Evolutionary conservation across 192 early-diverging fungal species (phyloP).

Genomic region (Martensiomyces pterosporus): DNA sequence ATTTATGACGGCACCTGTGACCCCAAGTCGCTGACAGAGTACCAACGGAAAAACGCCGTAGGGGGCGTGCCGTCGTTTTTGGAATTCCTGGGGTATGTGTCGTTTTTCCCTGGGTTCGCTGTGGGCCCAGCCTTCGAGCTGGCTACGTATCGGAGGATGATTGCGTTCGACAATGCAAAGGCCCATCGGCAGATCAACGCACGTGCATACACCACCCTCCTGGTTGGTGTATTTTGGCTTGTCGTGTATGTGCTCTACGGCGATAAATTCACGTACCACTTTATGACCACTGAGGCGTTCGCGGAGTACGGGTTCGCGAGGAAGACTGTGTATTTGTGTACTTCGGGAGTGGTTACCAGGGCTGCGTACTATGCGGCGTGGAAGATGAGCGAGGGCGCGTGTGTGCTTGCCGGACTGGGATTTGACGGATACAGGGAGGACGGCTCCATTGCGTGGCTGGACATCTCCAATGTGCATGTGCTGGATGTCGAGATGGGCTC

Average conservation of each 20-base stretch:
- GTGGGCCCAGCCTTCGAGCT: conserved; percentile 81
- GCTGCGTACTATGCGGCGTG: conserved; percentile 83
- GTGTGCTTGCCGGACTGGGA: conserved; percentile 76
- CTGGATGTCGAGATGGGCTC: conserved; percentile 68
- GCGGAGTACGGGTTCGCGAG: conserved; percentile 5
- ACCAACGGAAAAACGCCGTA: conserved; percentile 66
- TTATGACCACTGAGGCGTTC: conserved; percentile 23
- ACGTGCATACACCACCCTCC: conserved; percentile 25
- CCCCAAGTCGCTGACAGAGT: conserved; percentile 40
- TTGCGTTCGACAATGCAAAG: conserved; percentile 33
- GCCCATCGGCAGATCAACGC: conserved; percentile 10
- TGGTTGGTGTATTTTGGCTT: conserved; percentile 39
- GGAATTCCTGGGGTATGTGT: conserved; percentile 81
- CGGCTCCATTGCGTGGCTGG: conserved; percentile 62
- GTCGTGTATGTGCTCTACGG: conserved; percentile 26
- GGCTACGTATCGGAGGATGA: conserved; percentile 53
- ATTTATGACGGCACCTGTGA: conserved; percentile 69
- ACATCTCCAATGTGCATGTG: conserved; percentile 76
- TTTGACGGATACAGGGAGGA: conserved; percentile 65
- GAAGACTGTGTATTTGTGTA: conserved; percentile 20
- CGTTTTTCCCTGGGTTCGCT: conserved; percentile 84
- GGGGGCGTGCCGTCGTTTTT: conserved; percentile 59
- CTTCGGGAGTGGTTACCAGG: conserved; percentile 21
- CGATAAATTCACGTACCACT: conserved; percentile 6
- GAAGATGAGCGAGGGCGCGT: conserved; percentile 84